Conservation (phyloP, 2,329 filamentous ascomycete genomes). For the Colletotrichum sojae region DNA sequence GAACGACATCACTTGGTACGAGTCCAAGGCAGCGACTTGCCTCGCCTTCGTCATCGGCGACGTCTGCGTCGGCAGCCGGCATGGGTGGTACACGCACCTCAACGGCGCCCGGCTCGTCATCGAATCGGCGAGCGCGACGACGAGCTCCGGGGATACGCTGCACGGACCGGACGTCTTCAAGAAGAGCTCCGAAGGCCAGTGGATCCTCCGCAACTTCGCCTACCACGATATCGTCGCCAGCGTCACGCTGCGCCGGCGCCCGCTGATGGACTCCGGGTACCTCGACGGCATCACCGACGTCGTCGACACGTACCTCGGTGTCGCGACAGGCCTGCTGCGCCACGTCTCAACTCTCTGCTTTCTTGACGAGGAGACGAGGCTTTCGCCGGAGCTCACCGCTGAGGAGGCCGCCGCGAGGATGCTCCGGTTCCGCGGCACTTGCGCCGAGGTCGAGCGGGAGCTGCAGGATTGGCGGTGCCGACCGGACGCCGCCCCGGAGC, state of each 20-base stretch:
- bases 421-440: constrained; percentile 1
- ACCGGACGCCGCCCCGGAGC: constrained; percentile 12
- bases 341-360: constrained; percentile 24
- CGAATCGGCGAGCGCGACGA: constrained; percentile 18
- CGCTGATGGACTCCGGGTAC: constrained; percentile 36
- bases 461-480: constrained; percentile 31
- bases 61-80: constrained; percentile 27
- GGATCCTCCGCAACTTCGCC: constrained; percentile 42
- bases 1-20: constrained; percentile 32
- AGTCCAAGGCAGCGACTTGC: constrained; percentile 37
- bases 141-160: constrained; percentile 13
- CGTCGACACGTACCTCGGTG: constrained; percentile 40
- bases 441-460: constrained; percentile 26
- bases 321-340: constrained; percentile 36
- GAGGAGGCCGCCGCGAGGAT: neutral
- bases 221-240: constrained; percentile 41
- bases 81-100: constrained; percentile 38
- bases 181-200: constrained; percentile 38
- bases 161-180: constrained; percentile 36
- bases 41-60: constrained; percentile 37
- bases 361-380: constrained; percentile 28
- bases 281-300: constrained; percentile 40
- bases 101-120: constrained; percentile 39
- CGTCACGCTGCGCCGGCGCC: constrained; percentile 31
- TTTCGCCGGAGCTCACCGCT: neutral